Conservation (phyloP, 2,329 filamentous ascomycete species). For the Cladosporium sp. region DNA sequence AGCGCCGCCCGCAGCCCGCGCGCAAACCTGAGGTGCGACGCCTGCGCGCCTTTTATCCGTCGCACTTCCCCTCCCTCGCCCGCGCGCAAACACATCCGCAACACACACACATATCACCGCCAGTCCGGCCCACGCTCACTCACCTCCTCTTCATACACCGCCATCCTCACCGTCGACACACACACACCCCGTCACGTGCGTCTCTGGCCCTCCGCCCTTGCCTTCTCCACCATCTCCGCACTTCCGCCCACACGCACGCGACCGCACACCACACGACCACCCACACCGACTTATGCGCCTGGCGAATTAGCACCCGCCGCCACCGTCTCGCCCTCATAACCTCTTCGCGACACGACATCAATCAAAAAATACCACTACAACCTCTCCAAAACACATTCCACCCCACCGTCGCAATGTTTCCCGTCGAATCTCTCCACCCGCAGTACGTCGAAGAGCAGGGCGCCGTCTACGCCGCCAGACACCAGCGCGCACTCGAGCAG, state of each 20-base stretch:
- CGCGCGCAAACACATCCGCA: background rate
- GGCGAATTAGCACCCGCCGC: background rate
- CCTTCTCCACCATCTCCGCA: background rate
- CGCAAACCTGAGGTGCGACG: too few species aligned
- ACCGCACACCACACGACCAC: slow-evolving; percentile 6
- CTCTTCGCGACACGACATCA: background rate
- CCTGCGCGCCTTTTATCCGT: background rate
- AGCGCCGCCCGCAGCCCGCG: background rate
- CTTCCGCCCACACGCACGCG: slow-evolving; percentile 5
- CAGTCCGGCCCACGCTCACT: slow-evolving; percentile 1
- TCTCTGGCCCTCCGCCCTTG: background rate
- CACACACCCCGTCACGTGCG: background rate
- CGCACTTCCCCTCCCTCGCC: background rate
- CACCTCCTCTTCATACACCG: background rate
- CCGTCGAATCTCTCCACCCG: slow-evolving; percentile 8
- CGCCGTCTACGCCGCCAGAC: slow-evolving; percentile 1
- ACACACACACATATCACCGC: background rate
- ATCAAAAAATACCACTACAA: background rate
- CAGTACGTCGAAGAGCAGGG: slow-evolving; percentile 10
- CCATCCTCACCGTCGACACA: background rate
- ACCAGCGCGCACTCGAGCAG: background rate
- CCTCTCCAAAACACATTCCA: background rate
- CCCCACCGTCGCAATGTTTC: slow-evolving; percentile 7
- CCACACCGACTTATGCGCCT: slow-evolving; percentile 2
- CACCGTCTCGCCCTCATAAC: background rate